Base-by-base conservation (phyloP, 106 monocot genomes). In the Acanthochlamys bracteata region DNA sequence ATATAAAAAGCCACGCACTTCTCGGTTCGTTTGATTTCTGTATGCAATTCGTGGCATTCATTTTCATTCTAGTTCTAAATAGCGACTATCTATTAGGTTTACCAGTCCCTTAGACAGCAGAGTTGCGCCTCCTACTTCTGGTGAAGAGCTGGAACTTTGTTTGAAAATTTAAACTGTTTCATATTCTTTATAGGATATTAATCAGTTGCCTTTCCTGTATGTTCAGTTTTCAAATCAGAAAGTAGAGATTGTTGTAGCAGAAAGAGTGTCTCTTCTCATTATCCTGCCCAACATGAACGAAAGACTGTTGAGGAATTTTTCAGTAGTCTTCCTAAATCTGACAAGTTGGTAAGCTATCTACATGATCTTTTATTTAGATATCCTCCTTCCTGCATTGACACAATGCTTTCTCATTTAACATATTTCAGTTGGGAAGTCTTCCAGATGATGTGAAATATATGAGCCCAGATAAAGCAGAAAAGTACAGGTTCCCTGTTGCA, bases 1-100 rank as follows among this genome's bases (percentile, higher is more conserved):
- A 65, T 95, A 90, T 77, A 95, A 90, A 78, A 90, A 61, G 67
- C 94, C 94, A 53, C 86, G 94, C 24, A 76, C 10, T 57, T 86
- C 84, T 58, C 70, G 87, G 94, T 95, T 52, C 64, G 74, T 72
- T 61, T 19, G 14, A 9, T 15, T 45, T 64, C 10, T 40, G 45
- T 53, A 24, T 40, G 45, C 40, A 24, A n/a, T 55, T 16, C 40
- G 26, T 54, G n/a, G 53, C 19, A 59, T 41, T 39, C 55, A 39
- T 43, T 55, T 24, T 71, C 59, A 66, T 68, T 52, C 45, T 59
- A 66, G 20, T 70, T 10, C 71, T 57, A 24, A 22, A 61, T 77
- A 4, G 56, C 61, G 52, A 25, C 33, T 70, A 22, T 81, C 33
- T 42, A 78, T 57, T 74, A 95, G 90, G 79, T 95, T 95, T 64